Evolutionary conservation across 805 yeast species (phyloP), one percentile per base, ranked within the genome.

Genomic region (Isabelozyma rhagii): DNA sequence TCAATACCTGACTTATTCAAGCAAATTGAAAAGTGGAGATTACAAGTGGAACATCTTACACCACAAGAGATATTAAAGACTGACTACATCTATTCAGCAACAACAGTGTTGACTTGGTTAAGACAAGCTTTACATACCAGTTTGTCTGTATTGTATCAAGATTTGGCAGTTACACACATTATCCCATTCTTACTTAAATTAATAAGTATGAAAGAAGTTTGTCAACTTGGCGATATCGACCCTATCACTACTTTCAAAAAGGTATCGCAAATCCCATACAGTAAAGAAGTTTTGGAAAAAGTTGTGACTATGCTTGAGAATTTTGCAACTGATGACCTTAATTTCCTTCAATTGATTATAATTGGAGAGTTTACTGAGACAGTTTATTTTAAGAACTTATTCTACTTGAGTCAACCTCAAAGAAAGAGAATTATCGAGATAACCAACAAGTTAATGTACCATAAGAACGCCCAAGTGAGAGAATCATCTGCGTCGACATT

Each of bases 131-230:
- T 84, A 47, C 71, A 70, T 42, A 78, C 88, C 0, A 77, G 86
- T 1, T 74, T 77, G 41, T 81, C 85, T 1, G 61, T 74, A 0
- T 68, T 82, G 8, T 63, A 87, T 40, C 77, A 81, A 42, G 82
- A 82, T 3, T 77, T 80, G 48, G 66, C 86, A 39, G 68, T 55
- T 13, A 47, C 55, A 5, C 70, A 79, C 47, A 75, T 91, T 28
- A 66, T 89, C 0, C 96, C 97, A 27, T 84, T 88, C 53, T 69
- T 90, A 49, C 71, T 89, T 59, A 72, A 78, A 14, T 68, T 90
- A 44, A 80, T 83, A 46, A 78, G 76, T 43, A 78, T 87, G 73
- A 83, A 89, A 51, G 97, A 93, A 53, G 89, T 89, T 11, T 87
- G 96, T 55, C 89, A 87, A 55, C 66, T 87, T 49, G 85, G 85